These are phyloP conservation scores for Metschnikowia drakensbergensis DNA, from an alignment of 805 yeast genomes.

Conservation along the genomic window DNA sequence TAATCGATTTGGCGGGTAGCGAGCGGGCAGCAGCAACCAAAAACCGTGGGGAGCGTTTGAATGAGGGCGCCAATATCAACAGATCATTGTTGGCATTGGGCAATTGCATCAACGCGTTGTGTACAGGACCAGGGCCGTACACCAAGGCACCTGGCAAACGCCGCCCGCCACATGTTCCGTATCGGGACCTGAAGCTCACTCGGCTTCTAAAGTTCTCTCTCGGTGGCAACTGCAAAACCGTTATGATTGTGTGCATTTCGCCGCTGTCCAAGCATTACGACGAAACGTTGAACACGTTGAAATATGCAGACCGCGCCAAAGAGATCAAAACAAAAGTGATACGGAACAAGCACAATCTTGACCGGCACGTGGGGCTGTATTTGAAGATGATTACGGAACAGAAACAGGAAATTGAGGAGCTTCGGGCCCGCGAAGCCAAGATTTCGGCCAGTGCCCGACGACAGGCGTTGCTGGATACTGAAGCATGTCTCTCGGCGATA, in stretches of 20 bases:
- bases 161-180: conserved; percentile 73
- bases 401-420: conserved; percentile 64
- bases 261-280: conserved; percentile 87
- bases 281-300: conserved; percentile 85
- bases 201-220: conserved; percentile 81
- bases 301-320: conserved; percentile 89
- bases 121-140: conserved; percentile 26
- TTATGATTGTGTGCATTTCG: conserved; percentile 92
- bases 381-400: conserved; percentile 81
- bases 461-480: conserved; percentile 28
- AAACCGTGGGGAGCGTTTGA: conserved; percentile 74
- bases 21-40: conserved; percentile 90
- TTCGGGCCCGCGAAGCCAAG: conserved; percentile 52
- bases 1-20: conserved; percentile 92
- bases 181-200: conserved; percentile 86
- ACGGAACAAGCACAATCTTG: conserved; percentile 70
- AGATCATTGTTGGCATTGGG: conserved; percentile 85
- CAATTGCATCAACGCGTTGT: conserved; percentile 87
- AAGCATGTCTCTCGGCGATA: conserved; percentile 37
- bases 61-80: conserved; percentile 93
- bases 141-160: conserved; percentile 43
- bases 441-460: conserved; percentile 37
- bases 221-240: conserved; percentile 93
- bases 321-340: conserved; percentile 79
- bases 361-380: conserved; percentile 81